Evolutionary conservation across 345 rosid species (phyloP), one percentile per base, ranked within the genome.

Genomic region (Boechera retrofracta): DNA sequence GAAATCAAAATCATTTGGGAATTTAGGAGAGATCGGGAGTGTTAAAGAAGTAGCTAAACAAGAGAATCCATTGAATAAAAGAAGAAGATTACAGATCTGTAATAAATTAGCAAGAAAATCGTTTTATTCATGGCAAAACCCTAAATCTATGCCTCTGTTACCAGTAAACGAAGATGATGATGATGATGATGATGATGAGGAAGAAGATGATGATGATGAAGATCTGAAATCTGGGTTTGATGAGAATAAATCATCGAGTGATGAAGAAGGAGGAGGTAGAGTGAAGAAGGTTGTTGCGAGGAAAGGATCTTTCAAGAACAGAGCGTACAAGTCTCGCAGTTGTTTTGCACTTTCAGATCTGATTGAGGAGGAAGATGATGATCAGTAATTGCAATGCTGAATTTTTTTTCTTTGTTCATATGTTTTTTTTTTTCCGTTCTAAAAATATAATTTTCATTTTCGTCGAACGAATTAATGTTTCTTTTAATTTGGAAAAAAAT

Each of bases 131-230:
- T 89, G 85, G 87, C 79, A 78, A 3, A 89, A 86, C 76, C 93
- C 97, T 6, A 87, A 83, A 70, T 93, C 98, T 33, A 89, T 93
- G 98, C 98, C 98, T 63, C 85, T 89, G 28, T 87, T 93, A 21
- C 78, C 89, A 11, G 57, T 87, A 6, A 63, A 73, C 18, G 86
- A 86, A 65, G 91, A 87, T 5, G 82, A 84, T 0, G 83, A 82
- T 0, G 84, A 18, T 0, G 21, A 18, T 18, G 21, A 21, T 21
- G 24, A 21, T 21, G 24, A 21, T 21, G 82, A 69, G 0, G 75
- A 62, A 0, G 80, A 77, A 29, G 66, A 63, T 2, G 80, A 77
- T 1, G 80, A 77, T 1, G 81, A 65, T 6, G 77, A 72, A 59
- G 69, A 59, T 66, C 69, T 72, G 57, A 66, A 72, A 73, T 57